phyloP scores from a whole-genome alignment of 202 grass and related monocot species.

The Zizania palustris region DNA sequence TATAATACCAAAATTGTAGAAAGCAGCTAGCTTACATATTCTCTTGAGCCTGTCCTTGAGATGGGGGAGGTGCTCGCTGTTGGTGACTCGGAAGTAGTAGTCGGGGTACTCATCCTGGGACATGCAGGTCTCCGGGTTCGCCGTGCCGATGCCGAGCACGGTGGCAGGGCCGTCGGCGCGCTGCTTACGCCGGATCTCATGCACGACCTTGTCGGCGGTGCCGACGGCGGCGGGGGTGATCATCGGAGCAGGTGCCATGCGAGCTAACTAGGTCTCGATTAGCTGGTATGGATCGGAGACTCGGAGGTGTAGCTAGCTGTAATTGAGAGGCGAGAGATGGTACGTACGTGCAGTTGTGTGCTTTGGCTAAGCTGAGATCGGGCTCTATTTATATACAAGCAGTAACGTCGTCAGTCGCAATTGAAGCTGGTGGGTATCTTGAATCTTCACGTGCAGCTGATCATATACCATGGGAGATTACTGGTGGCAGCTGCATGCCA shows the following conservation, averaged over 20 bases:
- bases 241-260: background rate
- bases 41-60: constrained; percentile 42
- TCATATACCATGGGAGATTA: background rate
- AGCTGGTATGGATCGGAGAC: too few relatives aligned
- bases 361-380: background rate
- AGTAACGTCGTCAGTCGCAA: background rate
- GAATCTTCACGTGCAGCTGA: background rate
- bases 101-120: constrained; percentile 46
- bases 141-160: constrained; percentile 43
- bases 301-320: too few relatives aligned
- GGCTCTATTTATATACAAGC: background rate
- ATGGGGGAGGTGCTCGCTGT: constrained; percentile 30
- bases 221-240: background rate
- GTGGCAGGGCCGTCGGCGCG: constrained; percentile 32
- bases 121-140: constrained; percentile 33
- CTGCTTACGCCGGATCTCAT: constrained; percentile 13
- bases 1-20: too few relatives aligned
- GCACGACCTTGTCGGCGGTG: background rate
- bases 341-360: too few relatives aligned
- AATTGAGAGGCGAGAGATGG: background rate
- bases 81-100: constrained; percentile 49
- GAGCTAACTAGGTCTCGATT: background rate
- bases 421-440: background rate
- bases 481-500: background rate
- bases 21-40: constrained; percentile 15